Evolutionary conservation across 2,329 filamentous ascomycete genomes (phyloP).

Genomic region (Diaporthe nobilis): DNA sequence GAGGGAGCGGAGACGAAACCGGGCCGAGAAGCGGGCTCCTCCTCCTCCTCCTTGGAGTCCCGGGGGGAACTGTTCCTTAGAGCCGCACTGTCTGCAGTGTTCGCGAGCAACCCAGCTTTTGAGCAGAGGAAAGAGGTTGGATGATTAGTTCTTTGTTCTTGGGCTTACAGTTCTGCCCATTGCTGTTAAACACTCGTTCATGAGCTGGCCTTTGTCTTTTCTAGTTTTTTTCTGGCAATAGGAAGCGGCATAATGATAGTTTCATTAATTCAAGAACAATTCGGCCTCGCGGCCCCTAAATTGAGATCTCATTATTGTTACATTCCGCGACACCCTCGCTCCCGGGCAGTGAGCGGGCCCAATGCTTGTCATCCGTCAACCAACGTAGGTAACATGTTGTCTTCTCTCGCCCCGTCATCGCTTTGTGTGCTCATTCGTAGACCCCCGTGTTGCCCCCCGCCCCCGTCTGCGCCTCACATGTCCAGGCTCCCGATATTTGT

Average conservation of each 20-base stretch:
- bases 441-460: not conserved
- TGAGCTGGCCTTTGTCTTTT: not conserved
- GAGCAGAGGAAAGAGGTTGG: too few relatives aligned
- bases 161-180: too few relatives aligned
- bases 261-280: not conserved
- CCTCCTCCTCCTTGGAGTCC: too few relatives aligned
- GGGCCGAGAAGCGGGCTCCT: too few relatives aligned
- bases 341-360: not conserved
- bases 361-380: too few relatives aligned
- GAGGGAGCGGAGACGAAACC: too few relatives aligned
- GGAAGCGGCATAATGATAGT: not conserved
- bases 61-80: too few relatives aligned
- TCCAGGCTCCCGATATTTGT: constrained; percentile 21
- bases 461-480: constrained; percentile 19
- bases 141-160: too few relatives aligned
- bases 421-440: too few relatives aligned
- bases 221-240: not conserved
- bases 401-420: not conserved
- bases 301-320: constrained; percentile 5
- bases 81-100: too few relatives aligned
- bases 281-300: constrained; percentile 10
- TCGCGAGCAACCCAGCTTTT: too few relatives aligned
- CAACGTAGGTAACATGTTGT: not conserved
- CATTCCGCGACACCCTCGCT: not conserved
- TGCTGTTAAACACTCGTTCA: too few relatives aligned